Base-by-base conservation (phyloP, 2,329 filamentous ascomycete species). In the Amylocarpus encephaloides region DNA sequence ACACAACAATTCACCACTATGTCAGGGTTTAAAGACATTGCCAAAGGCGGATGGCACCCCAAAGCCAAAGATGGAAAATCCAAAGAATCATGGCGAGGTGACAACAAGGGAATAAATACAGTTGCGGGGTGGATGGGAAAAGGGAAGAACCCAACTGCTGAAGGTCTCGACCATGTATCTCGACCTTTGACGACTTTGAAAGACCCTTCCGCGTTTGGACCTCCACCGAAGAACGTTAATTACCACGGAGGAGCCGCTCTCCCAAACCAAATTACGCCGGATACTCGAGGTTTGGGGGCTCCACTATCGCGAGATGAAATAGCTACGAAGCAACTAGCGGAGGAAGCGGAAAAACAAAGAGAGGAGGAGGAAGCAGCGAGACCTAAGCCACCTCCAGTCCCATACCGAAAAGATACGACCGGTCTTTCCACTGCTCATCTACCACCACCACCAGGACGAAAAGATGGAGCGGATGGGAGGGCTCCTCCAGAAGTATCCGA, bases 161-260 rank as follows among this genome's bases (percentile, higher is more conserved):
- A 55, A 51, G 53, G 51, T 41, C 16, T 49, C 2, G 59, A 63
- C 32, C 62, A 61, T 54, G 43, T 56, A 9, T 56, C 61, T 18
- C 71, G 72, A 42, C 83, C 84, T 13, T 65, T 87, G 11, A 72
- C 76, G 1, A 72, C 76, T 1, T 66, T 87, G 16, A 82, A 78
- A 67, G 83, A 88, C 61, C 84, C 82, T 2, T 62, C 74, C 1
- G 72, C 76, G 1, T 87, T 87, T 64, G 83, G 75, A 1, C 82
- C 83, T 33, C 84, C 84, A 36, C 84, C 84, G 1, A 86, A 80
- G 63, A 78, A 66, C 49, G 50, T 63, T 32, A 61, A 62, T 34
- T 64, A 61, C 47, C 58, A 66, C 52, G 64, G 64, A 15, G 58
- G 52, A 40, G 58, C 59, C 30, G 59, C 59, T 43, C 42, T 60